Conservation (phyloP, 352 stramenopile genomes). For the Aphanomyces stellatus region DNA sequence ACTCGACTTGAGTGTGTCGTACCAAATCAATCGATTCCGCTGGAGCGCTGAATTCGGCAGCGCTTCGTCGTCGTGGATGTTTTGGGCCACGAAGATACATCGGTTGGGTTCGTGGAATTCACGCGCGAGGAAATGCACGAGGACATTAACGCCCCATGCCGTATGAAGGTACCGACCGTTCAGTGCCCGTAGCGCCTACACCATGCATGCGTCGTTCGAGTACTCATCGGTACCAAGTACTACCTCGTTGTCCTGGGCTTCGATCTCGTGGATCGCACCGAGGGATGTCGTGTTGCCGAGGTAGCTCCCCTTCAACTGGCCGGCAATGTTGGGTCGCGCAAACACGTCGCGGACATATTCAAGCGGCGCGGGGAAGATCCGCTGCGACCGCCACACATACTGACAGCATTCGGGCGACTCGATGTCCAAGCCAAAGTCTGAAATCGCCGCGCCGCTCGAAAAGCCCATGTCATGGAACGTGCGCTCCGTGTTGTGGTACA, state of each 20-base stretch:
- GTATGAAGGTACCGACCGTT: background rate
- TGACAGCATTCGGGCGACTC: too few species aligned
- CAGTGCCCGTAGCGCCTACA: background rate
- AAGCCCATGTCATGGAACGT: too few species aligned
- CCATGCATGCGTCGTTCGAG: background rate
- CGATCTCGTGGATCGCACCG: background rate
- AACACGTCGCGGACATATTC: too few species aligned
- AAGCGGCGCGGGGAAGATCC: too few species aligned
- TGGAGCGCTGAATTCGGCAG: background rate
- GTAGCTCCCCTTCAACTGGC: too few species aligned
- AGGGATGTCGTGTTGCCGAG: too few species aligned
- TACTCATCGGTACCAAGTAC: background rate
- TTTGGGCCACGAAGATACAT: conserved; percentile 6
- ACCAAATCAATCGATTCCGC: conserved; percentile 11
- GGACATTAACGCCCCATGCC: background rate
- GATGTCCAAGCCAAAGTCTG: too few species aligned
- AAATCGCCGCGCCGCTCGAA: too few species aligned
- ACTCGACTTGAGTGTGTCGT: background rate
- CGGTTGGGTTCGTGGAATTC: background rate
- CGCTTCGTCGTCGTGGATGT: conserved; percentile 11
- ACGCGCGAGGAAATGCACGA: conserved; percentile 4
- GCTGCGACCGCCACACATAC: too few species aligned
- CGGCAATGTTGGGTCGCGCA: too few species aligned
- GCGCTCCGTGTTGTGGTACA: background rate
- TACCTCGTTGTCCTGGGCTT: background rate